Evolutionary conservation across 768 basidiomycete genomes (phyloP), one percentile per base, ranked within the genome.

Genomic region (Rossbeevera mucosa): DNA sequence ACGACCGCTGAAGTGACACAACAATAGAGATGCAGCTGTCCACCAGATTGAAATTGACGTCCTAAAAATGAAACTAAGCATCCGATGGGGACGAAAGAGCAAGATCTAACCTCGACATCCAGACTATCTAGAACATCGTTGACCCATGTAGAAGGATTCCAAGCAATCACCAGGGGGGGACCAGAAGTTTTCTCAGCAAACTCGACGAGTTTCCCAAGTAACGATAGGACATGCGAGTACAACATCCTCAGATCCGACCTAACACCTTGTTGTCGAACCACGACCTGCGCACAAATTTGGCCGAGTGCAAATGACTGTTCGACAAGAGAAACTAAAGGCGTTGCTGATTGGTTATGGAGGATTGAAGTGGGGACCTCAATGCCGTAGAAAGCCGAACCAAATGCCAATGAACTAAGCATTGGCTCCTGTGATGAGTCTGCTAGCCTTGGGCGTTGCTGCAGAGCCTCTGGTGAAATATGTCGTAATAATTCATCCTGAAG

Each of bases 71-170:
- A 25, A 31, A 47, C 33, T 58, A 29, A 59, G 50, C 25, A 12
- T 25, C 38, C 28, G 6, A 48, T 24, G 18, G 26, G 2, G 41
- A 47, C 30, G 26, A 22, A 47, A 29, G 12, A 20, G 16, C 2
- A 47, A 45, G 1, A 29, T 48, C 75, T 47, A 50, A 88, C 81
- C 72, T 85, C 80, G 48, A 78, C 68, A 48, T 82, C 74, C 38
- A 91, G 65, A 29, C 70, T 76, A 11, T 72, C 60, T 5, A 92
- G 71, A 43, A 90, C 57, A 7, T 66, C 65, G 2, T 73, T 59
- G 6, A 88, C 67, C 93, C 93, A 96, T 24, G 69, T 62, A 0
- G 68, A 61, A 5, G 89, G 82, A 41, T 82, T 65, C 90, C 90
- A 92, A 1, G 67, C 48, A 5, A 86, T 52, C 16, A 51, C 51